Evolutionary conservation across 169 alveolate species (phyloP), one percentile per base, ranked within the genome.

Genomic region (Plasmodium cynomolgi): DNA sequence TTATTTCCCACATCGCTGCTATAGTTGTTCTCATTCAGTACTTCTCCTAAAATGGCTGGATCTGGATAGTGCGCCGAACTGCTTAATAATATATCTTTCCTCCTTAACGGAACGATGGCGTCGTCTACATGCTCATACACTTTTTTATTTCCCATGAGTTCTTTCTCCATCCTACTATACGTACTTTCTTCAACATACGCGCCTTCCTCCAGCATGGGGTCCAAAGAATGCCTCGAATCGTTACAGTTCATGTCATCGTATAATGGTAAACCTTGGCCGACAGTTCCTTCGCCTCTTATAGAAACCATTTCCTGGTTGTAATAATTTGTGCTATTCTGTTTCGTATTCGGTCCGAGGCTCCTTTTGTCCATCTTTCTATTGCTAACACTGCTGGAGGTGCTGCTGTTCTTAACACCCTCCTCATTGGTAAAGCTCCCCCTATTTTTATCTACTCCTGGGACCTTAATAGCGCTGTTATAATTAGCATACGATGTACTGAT

Each of bases 71-170:
- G 33, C 54, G 31, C 20, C 26, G 7, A 72, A 71, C 54, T 37
- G 50, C 75, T 41, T 68, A 39, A 13, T 26, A 68, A 29, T 2
- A 13, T n/a, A 37, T 84, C 83, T 23, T 8, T 26, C 23, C 82
- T 84, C 54, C 34, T 71, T 17, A 84, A 84, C 9, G 68, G 62
- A 26, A 34, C 68, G 31, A 26, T 23, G 17, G 31, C 26, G 33
- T 71, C 34, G 15, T 84, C 92, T 39, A 71, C 72, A 84, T 84
- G 92, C 11, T 84, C 92, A 84, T 84, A 58, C 47, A 68, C 54
- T 17, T 84, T 84, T 84, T 68, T 68, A 71, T 84, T 84, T 17
- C 83, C 83, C 41, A 84, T 84, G 54, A 29, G 26, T 84, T 31
- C 41, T 20, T 29, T 84, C 54, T 54, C 82, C 50, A 84, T 29